phyloP scores from a whole-genome alignment of 805 yeast genomes.

The Candida quercuum region DNA sequence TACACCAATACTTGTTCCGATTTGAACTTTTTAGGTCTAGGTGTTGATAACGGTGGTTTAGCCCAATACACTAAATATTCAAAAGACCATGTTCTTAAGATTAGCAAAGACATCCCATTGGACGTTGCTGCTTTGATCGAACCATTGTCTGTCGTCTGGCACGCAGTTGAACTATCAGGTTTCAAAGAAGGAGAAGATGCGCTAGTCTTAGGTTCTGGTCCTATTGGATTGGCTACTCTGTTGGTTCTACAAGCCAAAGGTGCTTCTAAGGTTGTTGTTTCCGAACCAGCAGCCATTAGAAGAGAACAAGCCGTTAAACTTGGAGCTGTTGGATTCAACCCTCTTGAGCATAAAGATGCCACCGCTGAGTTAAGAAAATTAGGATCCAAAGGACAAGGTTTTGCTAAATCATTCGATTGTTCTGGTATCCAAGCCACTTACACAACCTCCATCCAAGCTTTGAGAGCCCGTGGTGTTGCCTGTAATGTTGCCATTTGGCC shows the following conservation, averaged over 20 bases:
- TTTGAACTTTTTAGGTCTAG: constrained; percentile 43
- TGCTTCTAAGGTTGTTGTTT: constrained; percentile 47
- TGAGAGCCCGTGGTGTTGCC: constrained; percentile 38
- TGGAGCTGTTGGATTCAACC: constrained; percentile 42
- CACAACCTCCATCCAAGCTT: constrained; percentile 33
- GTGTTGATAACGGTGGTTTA: constrained; percentile 42
- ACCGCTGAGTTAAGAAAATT: constrained; percentile 28
- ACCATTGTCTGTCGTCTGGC: constrained; percentile 57
- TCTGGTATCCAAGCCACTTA: constrained; percentile 46
- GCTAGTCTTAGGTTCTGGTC: constrained; percentile 56
- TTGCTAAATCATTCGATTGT: constrained; percentile 48
- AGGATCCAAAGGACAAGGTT: constrained; percentile 39
- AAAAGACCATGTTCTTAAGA: constrained; percentile 33
- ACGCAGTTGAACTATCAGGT: constrained; percentile 42
- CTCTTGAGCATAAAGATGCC: constrained; percentile 28
- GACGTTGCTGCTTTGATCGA: constrained; percentile 55
- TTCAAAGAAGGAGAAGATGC: constrained; percentile 41
- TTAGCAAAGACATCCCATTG: constrained; percentile 35
- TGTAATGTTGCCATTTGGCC: constrained; percentile 48
- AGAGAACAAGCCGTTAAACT: constrained; percentile 49
- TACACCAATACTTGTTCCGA: constrained; percentile 40
- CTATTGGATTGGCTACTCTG: constrained; percentile 57
- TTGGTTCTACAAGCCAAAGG: constrained; percentile 46
- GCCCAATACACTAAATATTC: constrained; percentile 40
- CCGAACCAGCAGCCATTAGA: constrained; percentile 58